Conservation (phyloP, 345 rosid genomes). For the Citrus reticulata region DNA sequence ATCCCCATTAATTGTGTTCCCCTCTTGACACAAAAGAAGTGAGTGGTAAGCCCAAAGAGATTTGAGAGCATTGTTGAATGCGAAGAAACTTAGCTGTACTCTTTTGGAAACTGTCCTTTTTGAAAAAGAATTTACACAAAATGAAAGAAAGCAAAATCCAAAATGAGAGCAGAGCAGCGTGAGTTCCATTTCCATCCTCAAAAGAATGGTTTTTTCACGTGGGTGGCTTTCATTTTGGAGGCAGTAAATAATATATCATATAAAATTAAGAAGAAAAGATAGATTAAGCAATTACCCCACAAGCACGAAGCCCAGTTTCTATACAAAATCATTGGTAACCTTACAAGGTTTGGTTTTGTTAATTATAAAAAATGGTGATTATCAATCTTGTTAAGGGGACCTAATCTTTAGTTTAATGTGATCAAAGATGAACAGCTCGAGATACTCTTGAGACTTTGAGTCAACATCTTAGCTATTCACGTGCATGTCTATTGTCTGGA, state of each 20-base stretch:
- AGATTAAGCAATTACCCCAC: slow-evolving; percentile 17
- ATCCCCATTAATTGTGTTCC: slow-evolving; percentile 22
- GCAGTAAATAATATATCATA: not conserved
- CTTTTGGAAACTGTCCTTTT: slow-evolving; percentile 13
- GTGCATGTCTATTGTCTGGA: not conserved
- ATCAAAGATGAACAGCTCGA: not conserved
- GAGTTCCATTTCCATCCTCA: not conserved
- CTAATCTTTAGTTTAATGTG: not conserved
- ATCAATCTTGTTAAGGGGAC: not conserved
- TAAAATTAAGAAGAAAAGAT: not conserved
- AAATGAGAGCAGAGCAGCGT: not conserved
- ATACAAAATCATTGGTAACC: not conserved
- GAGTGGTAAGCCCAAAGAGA: slow-evolving; percentile 8
- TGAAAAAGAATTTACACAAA: not conserved
- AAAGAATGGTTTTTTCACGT: slow-evolving; percentile 36
- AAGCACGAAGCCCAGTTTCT: slow-evolving; percentile 14
- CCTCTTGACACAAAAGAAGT: not conserved
- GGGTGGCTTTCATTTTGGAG: slow-evolving; percentile 21
- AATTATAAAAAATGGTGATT: not conserved
- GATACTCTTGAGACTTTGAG: not conserved
- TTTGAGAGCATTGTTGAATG: slow-evolving; percentile 6
- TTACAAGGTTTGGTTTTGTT: not conserved
- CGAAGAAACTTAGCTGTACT: slow-evolving; percentile 12
- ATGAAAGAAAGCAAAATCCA: not conserved
- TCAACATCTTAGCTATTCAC: slow-evolving; percentile 7